Conservation (phyloP, 2,329 filamentous ascomycete species). For the Cladosporium colombiae region DNA sequence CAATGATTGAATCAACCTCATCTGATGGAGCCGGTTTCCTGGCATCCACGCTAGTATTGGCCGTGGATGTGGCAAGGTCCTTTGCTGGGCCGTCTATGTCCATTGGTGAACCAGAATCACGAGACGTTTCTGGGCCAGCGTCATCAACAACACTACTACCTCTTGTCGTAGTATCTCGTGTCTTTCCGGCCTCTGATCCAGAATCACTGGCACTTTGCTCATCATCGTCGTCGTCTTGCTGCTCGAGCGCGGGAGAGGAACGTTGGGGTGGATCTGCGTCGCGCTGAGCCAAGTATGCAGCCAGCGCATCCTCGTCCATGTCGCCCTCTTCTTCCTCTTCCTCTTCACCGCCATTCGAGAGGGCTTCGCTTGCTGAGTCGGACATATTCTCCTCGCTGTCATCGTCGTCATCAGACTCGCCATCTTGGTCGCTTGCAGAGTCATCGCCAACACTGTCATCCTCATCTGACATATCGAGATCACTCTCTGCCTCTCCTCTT, state of each 20-base stretch:
- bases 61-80: background rate
- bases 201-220: slow-evolving; percentile 35
- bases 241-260: background rate
- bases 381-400: slow-evolving; percentile 55
- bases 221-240: slow-evolving; percentile 16
- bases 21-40: background rate
- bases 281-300: slow-evolving; percentile 33
- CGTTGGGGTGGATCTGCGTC: slow-evolving; percentile 31
- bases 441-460: slow-evolving; percentile 28
- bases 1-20: background rate
- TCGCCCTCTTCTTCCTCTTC: slow-evolving; percentile 50
- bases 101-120: background rate
- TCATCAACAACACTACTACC: slow-evolving; percentile 13
- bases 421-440: slow-evolving; percentile 42
- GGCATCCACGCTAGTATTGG: background rate
- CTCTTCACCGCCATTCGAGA: slow-evolving; percentile 49
- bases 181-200: background rate
- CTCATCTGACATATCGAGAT: slow-evolving; percentile 31
- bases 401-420: slow-evolving; percentile 41
- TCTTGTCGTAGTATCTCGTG: slow-evolving; percentile 22
- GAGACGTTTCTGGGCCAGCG: background rate
- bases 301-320: slow-evolving; percentile 55
- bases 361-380: slow-evolving; percentile 63
- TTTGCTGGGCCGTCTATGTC: background rate
- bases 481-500: slow-evolving; percentile 31